Evolutionary conservation across 2,329 filamentous ascomycete genomes (phyloP).

Genomic region (Teratosphaeria nubilosa): DNA sequence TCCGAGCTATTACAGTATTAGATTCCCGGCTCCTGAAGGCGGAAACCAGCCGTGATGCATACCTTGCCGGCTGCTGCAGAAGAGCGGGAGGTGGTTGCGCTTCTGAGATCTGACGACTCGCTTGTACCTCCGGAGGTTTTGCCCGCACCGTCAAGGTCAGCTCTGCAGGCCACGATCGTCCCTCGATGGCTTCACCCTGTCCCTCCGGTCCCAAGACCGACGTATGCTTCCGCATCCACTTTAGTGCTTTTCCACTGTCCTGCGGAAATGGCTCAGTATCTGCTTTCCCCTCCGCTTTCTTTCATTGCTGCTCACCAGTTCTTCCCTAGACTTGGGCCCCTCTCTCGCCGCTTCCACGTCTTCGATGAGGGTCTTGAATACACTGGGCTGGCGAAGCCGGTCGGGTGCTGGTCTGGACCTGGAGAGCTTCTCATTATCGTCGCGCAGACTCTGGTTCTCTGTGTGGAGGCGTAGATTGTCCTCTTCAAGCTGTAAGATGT

Average conservation of each 20-base stretch:
- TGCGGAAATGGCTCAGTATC: not conserved
- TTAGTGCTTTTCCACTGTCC: not conserved
- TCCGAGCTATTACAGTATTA: not conserved
- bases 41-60: not conserved
- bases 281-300: not conserved
- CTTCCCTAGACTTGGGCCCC: not conserved
- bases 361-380: not conserved
- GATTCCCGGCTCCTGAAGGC: not conserved
- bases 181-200: not conserved
- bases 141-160: not conserved
- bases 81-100: no score
- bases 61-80: not conserved
- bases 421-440: not conserved
- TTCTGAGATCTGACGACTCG: not conserved
- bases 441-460: not conserved
- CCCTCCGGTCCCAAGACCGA: not conserved
- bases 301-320: not conserved
- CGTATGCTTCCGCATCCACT: not conserved
- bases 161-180: not conserved
- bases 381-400: not conserved
- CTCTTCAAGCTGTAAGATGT: not conserved
- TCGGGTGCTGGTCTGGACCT: not conserved
- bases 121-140: not conserved
- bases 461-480: not conserved
- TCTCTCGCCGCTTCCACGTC: not conserved